These are phyloP conservation scores for Solioccasus polychromus DNA, from an alignment of 768 basidiomycete genomes.

Conservation along the genomic window DNA sequence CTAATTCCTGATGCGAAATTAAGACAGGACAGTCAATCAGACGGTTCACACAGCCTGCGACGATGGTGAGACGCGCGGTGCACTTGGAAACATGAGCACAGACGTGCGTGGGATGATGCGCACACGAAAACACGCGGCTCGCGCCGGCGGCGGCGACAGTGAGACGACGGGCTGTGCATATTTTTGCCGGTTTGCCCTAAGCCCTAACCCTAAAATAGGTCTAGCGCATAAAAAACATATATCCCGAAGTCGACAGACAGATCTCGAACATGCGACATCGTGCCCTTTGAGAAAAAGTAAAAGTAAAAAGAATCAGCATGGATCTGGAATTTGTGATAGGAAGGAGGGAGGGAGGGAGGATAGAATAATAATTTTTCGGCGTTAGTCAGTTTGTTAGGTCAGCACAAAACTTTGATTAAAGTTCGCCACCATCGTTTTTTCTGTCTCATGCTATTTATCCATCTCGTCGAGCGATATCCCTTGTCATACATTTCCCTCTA, in stretches of 20 bases:
- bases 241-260: neutral
- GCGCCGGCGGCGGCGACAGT: conserved; percentile 10
- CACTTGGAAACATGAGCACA: neutral
- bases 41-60: neutral
- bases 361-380: conserved; percentile 11
- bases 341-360: neutral
- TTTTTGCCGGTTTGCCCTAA: conserved; percentile 16
- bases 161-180: conserved; percentile 15
- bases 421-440: conserved; percentile 32
- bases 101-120: neutral
- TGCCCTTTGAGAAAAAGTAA: conserved; percentile 1
- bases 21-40: neutral
- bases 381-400: conserved; percentile 31
- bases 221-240: neutral
- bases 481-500: conserved; percentile 39
- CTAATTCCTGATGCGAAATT: too few species aligned
- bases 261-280: conserved; percentile 13
- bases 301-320: neutral
- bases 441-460: conserved; percentile 48
- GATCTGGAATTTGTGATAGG: conserved; percentile 9
- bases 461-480: conserved; percentile 42
- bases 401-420: conserved; percentile 26
- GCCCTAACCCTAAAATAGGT: conserved; percentile 31
- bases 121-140: conserved; percentile 21
- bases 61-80: too few species aligned